Evolutionary conservation across 495 filamentous ascomycete species (phyloP).

Genomic region (Penicillium argentinense): DNA sequence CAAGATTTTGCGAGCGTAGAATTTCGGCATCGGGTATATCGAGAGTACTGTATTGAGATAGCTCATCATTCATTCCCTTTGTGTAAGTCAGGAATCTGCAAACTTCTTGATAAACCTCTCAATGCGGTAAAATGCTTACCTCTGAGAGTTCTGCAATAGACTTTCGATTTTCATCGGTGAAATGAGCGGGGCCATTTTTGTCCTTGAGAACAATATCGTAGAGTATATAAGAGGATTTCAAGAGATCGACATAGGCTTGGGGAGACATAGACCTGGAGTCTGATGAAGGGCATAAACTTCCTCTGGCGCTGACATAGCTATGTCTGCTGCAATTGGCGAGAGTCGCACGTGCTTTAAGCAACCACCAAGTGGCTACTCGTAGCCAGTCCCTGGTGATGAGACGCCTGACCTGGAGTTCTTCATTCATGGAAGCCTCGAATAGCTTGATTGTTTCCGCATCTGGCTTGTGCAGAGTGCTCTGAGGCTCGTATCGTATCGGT

Average conservation of each 20-base stretch:
- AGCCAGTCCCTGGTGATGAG: constrained; percentile 39
- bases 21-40: constrained; percentile 30
- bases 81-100: too few species aligned
- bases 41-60: constrained; percentile 29
- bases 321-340: constrained; percentile 28
- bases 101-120: too few species aligned
- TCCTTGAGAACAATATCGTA: constrained; percentile 37
- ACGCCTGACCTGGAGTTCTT: constrained; percentile 25
- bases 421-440: constrained; percentile 24
- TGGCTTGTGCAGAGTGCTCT: constrained; percentile 30
- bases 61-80: constrained; percentile 39
- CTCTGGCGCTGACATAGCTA: constrained; percentile 20
- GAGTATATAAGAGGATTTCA: constrained; percentile 46
- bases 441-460: constrained; percentile 20
- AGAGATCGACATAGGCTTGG: constrained; percentile 42
- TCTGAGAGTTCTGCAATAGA: constrained; percentile 41
- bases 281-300: constrained; percentile 27
- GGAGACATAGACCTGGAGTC: constrained; percentile 23
- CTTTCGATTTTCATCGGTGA: constrained; percentile 41
- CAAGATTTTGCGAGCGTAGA: constrained; percentile 29
- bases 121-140: constrained; percentile 15
- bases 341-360: constrained; percentile 34
- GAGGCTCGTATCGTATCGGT: constrained; percentile 33
- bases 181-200: constrained; percentile 21
- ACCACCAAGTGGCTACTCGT: constrained; percentile 45